These are phyloP conservation scores for Lantana camara DNA, from an alignment of 257 asterid genomes.

Conservation along the genomic window DNA sequence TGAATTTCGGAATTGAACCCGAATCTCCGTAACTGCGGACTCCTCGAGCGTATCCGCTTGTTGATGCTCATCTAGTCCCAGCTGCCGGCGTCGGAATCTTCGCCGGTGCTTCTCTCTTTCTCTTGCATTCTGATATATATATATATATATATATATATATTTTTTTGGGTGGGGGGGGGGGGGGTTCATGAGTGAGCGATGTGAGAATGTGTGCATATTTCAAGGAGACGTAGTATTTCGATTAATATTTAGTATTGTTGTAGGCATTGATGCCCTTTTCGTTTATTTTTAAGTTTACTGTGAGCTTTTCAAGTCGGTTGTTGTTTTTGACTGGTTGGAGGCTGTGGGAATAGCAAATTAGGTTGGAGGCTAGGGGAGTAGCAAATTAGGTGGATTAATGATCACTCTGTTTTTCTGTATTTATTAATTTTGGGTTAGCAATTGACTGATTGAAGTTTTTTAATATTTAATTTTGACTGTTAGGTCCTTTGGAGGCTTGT, in stretches of 20 bases:
- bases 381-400: slow-evolving; percentile 5
- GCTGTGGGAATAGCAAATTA: slow-evolving; percentile 19
- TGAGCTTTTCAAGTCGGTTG: neutral
- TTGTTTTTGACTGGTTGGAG: slow-evolving; percentile 19
- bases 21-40: slow-evolving; percentile 2
- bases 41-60: slow-evolving; percentile 27
- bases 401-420: no score
- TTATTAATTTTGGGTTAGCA: slow-evolving; percentile 3
- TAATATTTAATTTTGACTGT: slow-evolving; percentile 10
- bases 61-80: slow-evolving; percentile 40
- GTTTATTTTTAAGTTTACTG: no score
- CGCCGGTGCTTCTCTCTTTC: slow-evolving; percentile 14
- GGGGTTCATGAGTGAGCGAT: neutral
- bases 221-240: slow-evolving; percentile 3
- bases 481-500: neutral
- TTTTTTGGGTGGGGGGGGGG: slow-evolving; percentile 14
- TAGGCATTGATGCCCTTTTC: no score
- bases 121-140: neutral
- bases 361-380: slow-evolving; percentile 4
- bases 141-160: neutral
- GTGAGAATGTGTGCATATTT: slow-evolving; percentile 7
- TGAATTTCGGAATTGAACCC: slow-evolving; percentile 13
- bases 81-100: slow-evolving; percentile 16
- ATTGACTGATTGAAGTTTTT: neutral
- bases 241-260: neutral